These are phyloP conservation scores for Drosera capensis DNA, from an alignment of 148 eudicot species.

Conservation along the genomic window DNA sequence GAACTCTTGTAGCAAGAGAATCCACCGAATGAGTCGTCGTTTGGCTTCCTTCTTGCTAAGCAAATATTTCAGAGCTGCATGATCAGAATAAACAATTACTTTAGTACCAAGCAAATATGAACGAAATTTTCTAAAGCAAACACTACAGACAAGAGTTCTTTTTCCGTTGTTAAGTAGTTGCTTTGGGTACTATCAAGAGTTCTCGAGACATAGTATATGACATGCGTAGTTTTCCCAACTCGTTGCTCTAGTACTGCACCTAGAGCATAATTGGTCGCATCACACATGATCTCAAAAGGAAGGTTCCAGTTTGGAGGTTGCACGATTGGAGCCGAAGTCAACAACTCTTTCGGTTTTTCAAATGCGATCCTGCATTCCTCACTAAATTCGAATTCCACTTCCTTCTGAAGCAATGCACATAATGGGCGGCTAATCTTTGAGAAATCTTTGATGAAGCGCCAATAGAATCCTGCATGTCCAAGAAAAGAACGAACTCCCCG, in stretches of 20 bases:
- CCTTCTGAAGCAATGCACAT: conserved; percentile 6
- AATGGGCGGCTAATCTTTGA: conserved; percentile 1
- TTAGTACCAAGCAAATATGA: conserved; percentile 4
- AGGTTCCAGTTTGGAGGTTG: conserved; percentile 1
- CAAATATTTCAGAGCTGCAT: conserved; percentile 1
- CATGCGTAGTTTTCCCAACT: not conserved
- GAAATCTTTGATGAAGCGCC: no score
- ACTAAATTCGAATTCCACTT: conserved; percentile 1
- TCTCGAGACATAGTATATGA: not conserved
- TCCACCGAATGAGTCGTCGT: not conserved
- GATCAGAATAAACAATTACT: conserved; percentile 5
- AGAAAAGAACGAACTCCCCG: no score
- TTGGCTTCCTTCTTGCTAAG: not conserved
- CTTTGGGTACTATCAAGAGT: conserved; percentile 1
- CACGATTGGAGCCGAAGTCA: conserved; percentile 3
- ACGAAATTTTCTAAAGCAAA: conserved; percentile 3
- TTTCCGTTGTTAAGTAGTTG: not conserved
- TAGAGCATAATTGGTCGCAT: not conserved
- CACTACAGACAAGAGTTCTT: not conserved
- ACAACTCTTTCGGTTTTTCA: conserved; percentile 1
- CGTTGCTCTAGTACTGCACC: not conserved
- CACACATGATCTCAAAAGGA: conserved; percentile 7
- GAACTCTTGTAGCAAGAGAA: not conserved
- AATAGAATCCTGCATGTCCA: no score
- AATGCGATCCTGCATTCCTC: conserved; percentile 6